A percentile compares a stretch with the other conserved stretches of the same genome.
Evolutionary conservation across 176 grass and related monocot genomes (phyloP).

Genomic region (Lolium multiflorum): DNA sequence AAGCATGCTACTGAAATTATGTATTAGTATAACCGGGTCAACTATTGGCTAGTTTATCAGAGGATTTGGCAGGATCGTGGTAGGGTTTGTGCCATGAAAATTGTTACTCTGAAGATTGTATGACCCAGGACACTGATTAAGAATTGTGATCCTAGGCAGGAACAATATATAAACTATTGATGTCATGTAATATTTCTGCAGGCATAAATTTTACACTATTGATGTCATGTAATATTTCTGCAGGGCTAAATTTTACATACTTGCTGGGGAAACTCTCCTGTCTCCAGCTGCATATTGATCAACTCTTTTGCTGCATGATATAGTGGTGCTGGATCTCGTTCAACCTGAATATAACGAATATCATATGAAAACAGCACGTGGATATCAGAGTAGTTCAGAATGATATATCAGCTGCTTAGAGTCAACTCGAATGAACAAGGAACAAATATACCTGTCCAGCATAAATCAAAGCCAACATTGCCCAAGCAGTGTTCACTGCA

Average conservation of each 20-base stretch:
- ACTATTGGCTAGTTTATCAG: not conserved
- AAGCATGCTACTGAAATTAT: no score
- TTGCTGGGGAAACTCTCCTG: conserved; percentile 66
- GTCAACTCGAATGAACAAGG: not conserved
- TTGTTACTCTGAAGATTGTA: not conserved
- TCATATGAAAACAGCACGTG: not conserved
- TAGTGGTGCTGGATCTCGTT: conserved; percentile 53
- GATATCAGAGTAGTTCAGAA: not conserved
- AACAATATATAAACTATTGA: no score
- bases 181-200: no score
- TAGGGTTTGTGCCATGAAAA: not conserved
- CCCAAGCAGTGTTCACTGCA: not conserved
- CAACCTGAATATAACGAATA: conserved; percentile 18
- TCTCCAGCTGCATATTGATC: conserved; percentile 64
- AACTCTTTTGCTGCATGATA: conserved; percentile 54
- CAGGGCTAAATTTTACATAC: conserved; percentile 11
- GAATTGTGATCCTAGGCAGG: not conserved
- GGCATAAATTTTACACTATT: no score
- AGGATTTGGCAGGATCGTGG: no score
- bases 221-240: not conserved
- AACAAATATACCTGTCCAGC: not conserved
- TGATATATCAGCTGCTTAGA: not conserved
- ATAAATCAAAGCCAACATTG: conserved; percentile 4
- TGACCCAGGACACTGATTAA: not conserved
- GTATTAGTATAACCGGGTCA: not conserved